Conservation (phyloP, 345 rosid genomes). For the Rhodamnia argentea region DNA sequence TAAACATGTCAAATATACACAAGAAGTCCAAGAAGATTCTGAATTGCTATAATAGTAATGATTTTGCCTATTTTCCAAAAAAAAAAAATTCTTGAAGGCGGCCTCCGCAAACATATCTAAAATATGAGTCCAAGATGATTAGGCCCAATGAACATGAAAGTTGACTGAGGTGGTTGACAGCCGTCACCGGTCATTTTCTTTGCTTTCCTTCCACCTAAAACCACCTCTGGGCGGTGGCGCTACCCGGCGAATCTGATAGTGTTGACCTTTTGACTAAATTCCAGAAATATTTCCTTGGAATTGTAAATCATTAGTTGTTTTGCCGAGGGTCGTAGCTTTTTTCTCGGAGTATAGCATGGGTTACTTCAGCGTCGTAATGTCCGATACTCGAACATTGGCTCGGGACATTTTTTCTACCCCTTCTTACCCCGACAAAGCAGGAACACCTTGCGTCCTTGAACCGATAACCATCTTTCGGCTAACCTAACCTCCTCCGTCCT, state of each 20-base stretch:
- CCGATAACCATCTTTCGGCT: too few species aligned
- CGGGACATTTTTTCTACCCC: too few species aligned
- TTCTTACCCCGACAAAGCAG: too few species aligned
- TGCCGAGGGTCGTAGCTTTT: too few species aligned
- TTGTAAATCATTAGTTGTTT: too few species aligned
- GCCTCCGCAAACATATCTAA: background rate
- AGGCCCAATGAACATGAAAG: background rate
- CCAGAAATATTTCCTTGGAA: too few species aligned
- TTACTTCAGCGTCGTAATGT: too few species aligned
- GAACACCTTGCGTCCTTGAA: too few species aligned
- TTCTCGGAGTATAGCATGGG: too few species aligned
- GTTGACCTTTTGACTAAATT: background rate
- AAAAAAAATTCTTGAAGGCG: background rate
- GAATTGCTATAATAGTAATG: background rate
- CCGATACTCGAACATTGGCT: too few species aligned
- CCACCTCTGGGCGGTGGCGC: background rate
- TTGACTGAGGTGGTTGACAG: background rate
- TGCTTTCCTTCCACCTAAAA: background rate
- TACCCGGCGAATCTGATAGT: background rate
- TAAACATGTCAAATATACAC: background rate
- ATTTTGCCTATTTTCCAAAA: background rate
- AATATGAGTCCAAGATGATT: background rate
- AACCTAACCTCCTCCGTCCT: too few species aligned
- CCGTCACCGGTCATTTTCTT: fast-evolving
- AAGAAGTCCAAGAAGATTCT: background rate